Evolutionary conservation across 352 stramenopile species (phyloP), one percentile per base, ranked within the genome.

Genomic region (Plasmopara viticola): DNA sequence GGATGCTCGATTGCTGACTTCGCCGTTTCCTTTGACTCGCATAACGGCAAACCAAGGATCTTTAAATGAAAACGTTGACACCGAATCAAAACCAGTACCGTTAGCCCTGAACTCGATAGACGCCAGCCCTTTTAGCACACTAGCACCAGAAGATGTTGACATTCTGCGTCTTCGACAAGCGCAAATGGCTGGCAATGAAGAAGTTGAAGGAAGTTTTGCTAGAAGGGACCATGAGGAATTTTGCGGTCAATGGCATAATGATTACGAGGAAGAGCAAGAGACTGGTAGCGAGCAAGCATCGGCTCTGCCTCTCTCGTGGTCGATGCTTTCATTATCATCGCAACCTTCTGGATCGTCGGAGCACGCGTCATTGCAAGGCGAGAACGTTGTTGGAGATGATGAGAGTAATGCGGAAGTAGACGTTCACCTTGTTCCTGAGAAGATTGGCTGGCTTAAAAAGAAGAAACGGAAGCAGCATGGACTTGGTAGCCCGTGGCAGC

Each of bases 381-480:
- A 67, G 34, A 59, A 66, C 18, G 42, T 45, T 13, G 51, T 55
- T 12, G 44, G 47, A 6, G 58, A 60, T 13, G 53, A 68, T 14
- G 56, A 66, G 6, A 60, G 47, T 12, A 49, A 51, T 9, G 58
- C 43, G 20, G 53, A 66, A 35, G 44, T 45, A 40, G 52, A 20
- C 0, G 44, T 51, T 29, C 45, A 64, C 41, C 25, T 70, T 17
- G 52, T 70, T 17, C 77, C 77, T 0, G 70, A 86, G 54, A 88
- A 87, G 53, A 86, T 70, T 2, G 78, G 78, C 6, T 90, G 81
- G 76, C 72, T 89, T 14, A 86, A 87, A 58, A 92, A 90, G 61
- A 84, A 85, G 42, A 86, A 72, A 25, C 77, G 76, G 33, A 90
- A 88, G 55, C 80, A 87, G 41, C 80, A 74, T 29, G 81, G 81